Base-by-base conservation (phyloP, 495 filamentous ascomycete genomes). In the Xylaria scruposa region DNA sequence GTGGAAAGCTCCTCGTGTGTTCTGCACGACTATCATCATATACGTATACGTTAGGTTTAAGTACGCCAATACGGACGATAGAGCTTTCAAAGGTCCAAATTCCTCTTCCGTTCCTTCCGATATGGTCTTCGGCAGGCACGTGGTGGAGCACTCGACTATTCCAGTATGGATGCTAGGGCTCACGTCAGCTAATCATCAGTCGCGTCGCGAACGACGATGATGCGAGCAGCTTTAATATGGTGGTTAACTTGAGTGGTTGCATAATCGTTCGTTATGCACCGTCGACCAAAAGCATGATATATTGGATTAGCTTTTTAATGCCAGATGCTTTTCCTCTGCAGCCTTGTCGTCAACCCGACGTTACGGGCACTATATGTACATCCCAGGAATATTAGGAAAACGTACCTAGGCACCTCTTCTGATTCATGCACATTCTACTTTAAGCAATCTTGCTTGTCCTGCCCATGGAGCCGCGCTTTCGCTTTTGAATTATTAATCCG, bases 191-290 rank as follows among this genome's bases (percentile, higher is more conserved):
- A 2, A 21, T 38, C n/a, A 9, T 17, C 17, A 29, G 31, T 38
- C 5, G 31, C 31, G 31, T 36, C 33, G 10, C 33, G 33, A 38
- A 21, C 29, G 12, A n/a, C 21, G 17, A 12, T 19, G 38, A 36
- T 60, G 17, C 58, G 10, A 60, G 58, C 38, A 21, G 38, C 60
- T 63, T 63, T 38, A 44, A 63, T 60, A 21, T 33, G n/a, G 38
- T 8, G 21, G 60, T 63, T n/a, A 26, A 17, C 21, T 63, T 63
- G 36, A 4, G 4, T 44, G 8, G 7, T 60, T 4, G 21, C 26
- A 44, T 19, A 40, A 4, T 44, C 38, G n/a, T 17, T 24, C n/a
- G 17, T 26, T 10, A 62, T 24, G 24, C 24, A 44, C n/a, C 24
- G 24, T 17, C 38, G 2, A 4, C 36, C 60, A 6, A 40, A 17